Conservation (phyloP, 768 basidiomycete genomes). For the Pisolithus sp. region DNA sequence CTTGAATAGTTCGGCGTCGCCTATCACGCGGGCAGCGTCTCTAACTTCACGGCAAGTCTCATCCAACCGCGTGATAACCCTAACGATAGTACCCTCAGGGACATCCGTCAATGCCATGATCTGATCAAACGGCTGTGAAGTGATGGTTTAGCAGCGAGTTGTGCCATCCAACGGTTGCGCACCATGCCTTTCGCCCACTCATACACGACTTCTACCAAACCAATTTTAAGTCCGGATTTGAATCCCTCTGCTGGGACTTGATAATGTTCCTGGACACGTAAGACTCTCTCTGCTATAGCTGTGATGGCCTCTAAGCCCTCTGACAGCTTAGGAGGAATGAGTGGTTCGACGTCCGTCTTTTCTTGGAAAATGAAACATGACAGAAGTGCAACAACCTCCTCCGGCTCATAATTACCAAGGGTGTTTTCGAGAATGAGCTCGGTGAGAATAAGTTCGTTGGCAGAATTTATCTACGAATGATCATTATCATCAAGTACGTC, state of each 20-base stretch:
- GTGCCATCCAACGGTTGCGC: conserved; percentile 15
- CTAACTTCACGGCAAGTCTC: conserved; percentile 96
- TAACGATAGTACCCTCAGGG: conserved; percentile 93
- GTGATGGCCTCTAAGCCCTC: conserved; percentile 75
- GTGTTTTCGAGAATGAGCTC: conserved; percentile 97
- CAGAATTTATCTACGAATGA: conserved; percentile 82
- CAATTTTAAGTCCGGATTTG: conserved; percentile 76
- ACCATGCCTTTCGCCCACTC: conserved; percentile 99
- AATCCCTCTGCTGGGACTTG: conserved; percentile 78
- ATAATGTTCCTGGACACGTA: conserved; percentile 70
- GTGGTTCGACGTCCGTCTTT: conserved; percentile 87
- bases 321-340: conserved; percentile 71
- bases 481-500: not conserved
- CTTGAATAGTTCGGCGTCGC: conserved; percentile 90
- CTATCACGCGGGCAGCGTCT: conserved; percentile 95
- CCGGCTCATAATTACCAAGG: conserved; percentile 82
- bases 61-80: conserved; percentile 91
- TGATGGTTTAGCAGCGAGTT: not conserved
- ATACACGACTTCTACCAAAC: conserved; percentile 93
- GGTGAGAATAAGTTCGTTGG: conserved; percentile 93
- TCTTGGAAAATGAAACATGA: conserved; percentile 99
- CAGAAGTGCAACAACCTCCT: conserved; percentile 92
- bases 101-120: conserved; percentile 91
- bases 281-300: conserved; percentile 72
- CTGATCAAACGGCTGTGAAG: conserved; percentile 83